A percentile compares a stretch with the other conserved stretches of the same genome.
Evolutionary conservation across 257 asterid genomes (phyloP).

Genomic region (Scutellaria minor): DNA sequence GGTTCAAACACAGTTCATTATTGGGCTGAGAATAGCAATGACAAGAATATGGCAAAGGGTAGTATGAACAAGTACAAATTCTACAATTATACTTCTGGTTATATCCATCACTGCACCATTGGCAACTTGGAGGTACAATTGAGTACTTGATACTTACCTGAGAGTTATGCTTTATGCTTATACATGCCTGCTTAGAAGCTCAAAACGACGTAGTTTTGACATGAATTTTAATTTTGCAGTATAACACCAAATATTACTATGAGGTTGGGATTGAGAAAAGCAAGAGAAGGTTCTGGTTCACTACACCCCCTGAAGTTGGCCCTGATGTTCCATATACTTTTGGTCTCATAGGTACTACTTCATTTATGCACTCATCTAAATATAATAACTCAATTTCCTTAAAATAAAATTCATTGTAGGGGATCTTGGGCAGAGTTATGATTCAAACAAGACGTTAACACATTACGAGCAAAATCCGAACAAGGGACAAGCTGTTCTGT

Average conservation of each 20-base stretch:
- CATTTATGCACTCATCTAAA: not conserved
- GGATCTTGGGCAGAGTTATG: slow-evolving; percentile 82
- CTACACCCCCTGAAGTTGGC: slow-evolving; percentile 67
- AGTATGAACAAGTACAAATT: slow-evolving; percentile 48
- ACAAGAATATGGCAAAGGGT: slow-evolving; percentile 45
- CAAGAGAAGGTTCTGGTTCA: slow-evolving; percentile 62
- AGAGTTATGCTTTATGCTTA: not conserved
- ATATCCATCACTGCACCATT: slow-evolving; percentile 63
- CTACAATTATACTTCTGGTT: slow-evolving; percentile 73
- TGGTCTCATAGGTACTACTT: slow-evolving; percentile 68
- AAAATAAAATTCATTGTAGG: slow-evolving; percentile 46
- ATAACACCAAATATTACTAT: slow-evolving; percentile 67
- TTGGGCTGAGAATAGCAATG: slow-evolving; percentile 47
- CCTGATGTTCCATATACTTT: slow-evolving; percentile 77
- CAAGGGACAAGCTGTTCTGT: slow-evolving; percentile 70
- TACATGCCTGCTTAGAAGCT: not conserved
- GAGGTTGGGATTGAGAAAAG: slow-evolving; percentile 56
- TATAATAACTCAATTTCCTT: not conserved
- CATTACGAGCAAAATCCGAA: slow-evolving; percentile 75
- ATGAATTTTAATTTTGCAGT: slow-evolving; percentile 39
- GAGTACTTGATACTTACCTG: not conserved
- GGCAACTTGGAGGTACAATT: slow-evolving; percentile 49
- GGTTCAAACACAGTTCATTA: slow-evolving; percentile 57
- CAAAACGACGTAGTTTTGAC: not conserved
- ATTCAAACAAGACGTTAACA: slow-evolving; percentile 68